phyloP scores from a whole-genome alignment of 2,329 filamentous ascomycete species.

The Nothophoma quercina region DNA sequence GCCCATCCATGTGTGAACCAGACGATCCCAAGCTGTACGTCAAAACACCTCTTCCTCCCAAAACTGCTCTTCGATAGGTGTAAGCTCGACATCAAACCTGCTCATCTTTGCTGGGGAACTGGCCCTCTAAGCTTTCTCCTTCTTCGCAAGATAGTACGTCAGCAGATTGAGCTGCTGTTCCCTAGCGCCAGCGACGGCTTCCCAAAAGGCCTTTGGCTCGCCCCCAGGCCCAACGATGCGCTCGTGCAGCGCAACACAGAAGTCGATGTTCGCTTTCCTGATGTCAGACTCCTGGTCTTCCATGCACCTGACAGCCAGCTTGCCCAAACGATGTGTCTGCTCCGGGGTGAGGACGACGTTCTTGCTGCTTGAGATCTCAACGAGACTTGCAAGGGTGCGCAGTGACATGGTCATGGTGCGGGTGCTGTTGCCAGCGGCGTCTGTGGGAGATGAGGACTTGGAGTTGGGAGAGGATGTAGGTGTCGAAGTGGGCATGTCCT shows the following conservation, averaged over 20 bases:
- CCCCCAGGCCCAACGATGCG: conserved; percentile 38
- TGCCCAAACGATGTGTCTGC: conserved; percentile 49
- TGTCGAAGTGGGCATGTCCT: conserved; percentile 36
- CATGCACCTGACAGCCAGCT: conserved; percentile 48
- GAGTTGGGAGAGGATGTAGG: conserved; percentile 41
- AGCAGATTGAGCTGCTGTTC: conserved; percentile 79
- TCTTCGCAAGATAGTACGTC: conserved; percentile 77
- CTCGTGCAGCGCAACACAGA: conserved; percentile 76
- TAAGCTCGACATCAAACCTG: not conserved
- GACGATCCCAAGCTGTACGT: not conserved
- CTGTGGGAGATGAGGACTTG: conserved; percentile 43
- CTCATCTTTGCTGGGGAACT: not conserved
- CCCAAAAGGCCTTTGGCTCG: conserved; percentile 68
- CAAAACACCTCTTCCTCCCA: not conserved
- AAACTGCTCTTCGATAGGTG: not conserved
- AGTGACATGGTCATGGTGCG: conserved; percentile 52
- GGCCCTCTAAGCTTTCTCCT: conserved; percentile 34
- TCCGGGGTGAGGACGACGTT: conserved; percentile 40
- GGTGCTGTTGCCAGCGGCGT: conserved; percentile 25
- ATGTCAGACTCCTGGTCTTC: conserved; percentile 52
- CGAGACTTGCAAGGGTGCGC: conserved; percentile 48
- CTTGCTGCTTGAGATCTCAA: conserved; percentile 44
- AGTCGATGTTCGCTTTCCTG: conserved; percentile 76
- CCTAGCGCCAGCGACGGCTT: conserved; percentile 66
- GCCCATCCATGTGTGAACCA: conserved; percentile 1